Conservation (phyloP, 345 rosid species). For the Sapria himalayana region DNA sequence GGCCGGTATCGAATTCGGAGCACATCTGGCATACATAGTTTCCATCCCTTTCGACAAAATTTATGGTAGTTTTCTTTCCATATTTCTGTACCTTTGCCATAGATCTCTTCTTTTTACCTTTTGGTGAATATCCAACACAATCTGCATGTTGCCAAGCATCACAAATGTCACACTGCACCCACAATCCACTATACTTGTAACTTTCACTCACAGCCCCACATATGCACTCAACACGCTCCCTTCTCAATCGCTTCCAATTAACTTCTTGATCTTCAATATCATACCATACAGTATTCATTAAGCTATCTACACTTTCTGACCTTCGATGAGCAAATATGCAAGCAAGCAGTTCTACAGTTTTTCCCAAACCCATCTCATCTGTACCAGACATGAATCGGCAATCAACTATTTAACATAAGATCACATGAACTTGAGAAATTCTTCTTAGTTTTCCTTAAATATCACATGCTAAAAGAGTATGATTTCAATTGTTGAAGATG, state of each 20-base stretch:
- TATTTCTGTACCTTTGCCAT: constrained; percentile 15
- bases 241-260: constrained; percentile 41
- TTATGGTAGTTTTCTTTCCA: constrained; percentile 27
- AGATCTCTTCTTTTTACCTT: constrained; percentile 27
- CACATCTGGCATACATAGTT: constrained; percentile 58
- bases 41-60: constrained; percentile 49
- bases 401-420: constrained; percentile 1
- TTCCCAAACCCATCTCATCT: constrained; percentile 99
- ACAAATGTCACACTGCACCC: constrained; percentile 94
- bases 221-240: constrained; percentile 79
- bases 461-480: no score
- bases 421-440: no score
- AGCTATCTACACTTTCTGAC: constrained; percentile 21
- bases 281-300: constrained; percentile 9
- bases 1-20: constrained; percentile 50
- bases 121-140: constrained; percentile 83
- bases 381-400: constrained; percentile 15
- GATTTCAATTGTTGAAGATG: no score
- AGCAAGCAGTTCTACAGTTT: constrained; percentile 91
- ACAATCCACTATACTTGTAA: constrained; percentile 49
- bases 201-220: constrained; percentile 95
- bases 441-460: no score
- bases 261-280: constrained; percentile 18
- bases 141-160: constrained; percentile 99
- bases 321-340: constrained; percentile 57